Evolutionary conservation across 1,139 yeast genomes (phyloP).

Genomic region (Debaryomyces robertsiae): DNA sequence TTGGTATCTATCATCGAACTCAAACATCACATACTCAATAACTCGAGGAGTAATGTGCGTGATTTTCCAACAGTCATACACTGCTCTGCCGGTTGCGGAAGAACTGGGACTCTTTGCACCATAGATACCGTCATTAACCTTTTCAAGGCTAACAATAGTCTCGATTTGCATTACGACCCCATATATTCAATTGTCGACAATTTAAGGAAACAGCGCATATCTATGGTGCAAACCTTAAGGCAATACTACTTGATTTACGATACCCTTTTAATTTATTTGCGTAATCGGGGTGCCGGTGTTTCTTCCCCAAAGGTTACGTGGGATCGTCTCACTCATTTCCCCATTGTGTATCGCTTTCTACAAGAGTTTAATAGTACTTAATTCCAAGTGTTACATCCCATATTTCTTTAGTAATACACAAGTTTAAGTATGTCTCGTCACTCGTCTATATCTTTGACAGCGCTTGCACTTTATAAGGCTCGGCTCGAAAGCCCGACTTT

Average conservation of each 20-base stretch:
- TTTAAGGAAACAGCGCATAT: slow-evolving; percentile 69
- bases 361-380: not conserved
- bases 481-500: too few relatives aligned
- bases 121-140: slow-evolving; percentile 65
- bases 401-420: not conserved
- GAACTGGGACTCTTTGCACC: slow-evolving; percentile 85
- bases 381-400: not conserved
- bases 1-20: slow-evolving; percentile 44
- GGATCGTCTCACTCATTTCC: slow-evolving; percentile 25
- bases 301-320: slow-evolving; percentile 11
- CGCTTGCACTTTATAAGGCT: too few relatives aligned
- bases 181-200: slow-evolving; percentile 55
- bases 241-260: slow-evolving; percentile 79
- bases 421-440: not conserved
- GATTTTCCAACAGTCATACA: slow-evolving; percentile 63
- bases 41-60: slow-evolving; percentile 10
- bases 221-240: slow-evolving; percentile 81
- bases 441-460: too few relatives aligned
- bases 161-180: slow-evolving; percentile 34
- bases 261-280: slow-evolving; percentile 28
- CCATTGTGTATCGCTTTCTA: slow-evolving; percentile 30
- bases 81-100: slow-evolving; percentile 92
- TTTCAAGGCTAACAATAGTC: slow-evolving; percentile 20
- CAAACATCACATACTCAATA: slow-evolving; percentile 34
- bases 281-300: slow-evolving; percentile 11